Evolutionary conservation across 2,329 filamentous ascomycete genomes (phyloP), one percentile per base, ranked within the genome.

Genomic region (Penicillium capsulatum): DNA sequence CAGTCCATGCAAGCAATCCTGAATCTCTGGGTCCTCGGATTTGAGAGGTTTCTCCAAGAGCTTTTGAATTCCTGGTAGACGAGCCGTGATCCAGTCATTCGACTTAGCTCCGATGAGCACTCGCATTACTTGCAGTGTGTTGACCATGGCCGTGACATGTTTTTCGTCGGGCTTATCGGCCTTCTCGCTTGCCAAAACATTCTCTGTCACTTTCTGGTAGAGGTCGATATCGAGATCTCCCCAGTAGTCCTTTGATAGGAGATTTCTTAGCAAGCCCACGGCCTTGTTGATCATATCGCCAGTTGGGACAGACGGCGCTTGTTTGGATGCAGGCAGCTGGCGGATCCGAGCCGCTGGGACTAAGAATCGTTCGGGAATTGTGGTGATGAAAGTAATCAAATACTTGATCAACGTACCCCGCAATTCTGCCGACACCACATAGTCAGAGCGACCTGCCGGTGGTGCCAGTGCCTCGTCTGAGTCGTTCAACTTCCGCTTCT

Each of bases 371-470:
- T 97, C 92, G 13, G 85, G 84, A 15, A 96, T 74, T 35, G 88
- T 85, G 1, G 89, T 90, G 53, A 97, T 95, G 65, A 97, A 97
- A 45, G 92, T 86, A 19, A 97, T 86, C 20, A 98, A 77, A 58
- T 97, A 98, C 65, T 95, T 96, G 33, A 96, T 77, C 71, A 98
- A 84, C 63, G 88, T 84, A 30, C 82, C 77, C 14, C 90, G 80
- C 38, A 85, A 80, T 1, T 77, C 63, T 1, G 76, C 61, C 7
- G 84, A 79, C 17, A 91, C 81, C 45, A 77, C 73, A 51, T 86
- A 90, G 40, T 89, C 85, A 0, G 69, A 65, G 28, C 57, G 57
- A 20, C 47, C 51, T 17, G 65, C 61, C 6, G 69, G 64, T 8
- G 69, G 66, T 24, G 60, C 62, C 45, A 72, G 70, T 71, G 22